These are phyloP conservation scores for Phytophthora pini DNA, from an alignment of 352 stramenopile species.

Conservation along the genomic window DNA sequence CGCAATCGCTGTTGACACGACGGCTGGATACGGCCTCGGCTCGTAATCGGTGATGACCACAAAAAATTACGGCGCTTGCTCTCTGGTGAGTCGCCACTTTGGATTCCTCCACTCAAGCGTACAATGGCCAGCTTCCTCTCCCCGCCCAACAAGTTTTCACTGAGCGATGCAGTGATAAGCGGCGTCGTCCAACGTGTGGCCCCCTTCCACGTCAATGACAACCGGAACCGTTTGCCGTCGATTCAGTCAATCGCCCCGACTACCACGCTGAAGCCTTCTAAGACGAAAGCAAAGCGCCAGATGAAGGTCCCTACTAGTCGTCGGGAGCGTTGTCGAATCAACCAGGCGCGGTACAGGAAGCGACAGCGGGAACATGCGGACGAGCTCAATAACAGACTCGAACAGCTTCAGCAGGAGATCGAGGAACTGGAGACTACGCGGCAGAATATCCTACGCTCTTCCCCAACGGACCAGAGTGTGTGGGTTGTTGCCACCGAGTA, in stretches of 20 bases:
- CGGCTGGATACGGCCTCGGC: not conserved
- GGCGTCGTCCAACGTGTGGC: conserved; percentile 6
- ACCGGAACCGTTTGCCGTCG: conserved; percentile 1
- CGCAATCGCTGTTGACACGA: too few relatives aligned
- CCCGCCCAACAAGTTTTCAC: conserved; percentile 3
- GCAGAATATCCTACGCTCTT: not conserved
- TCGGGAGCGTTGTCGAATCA: conserved; percentile 23
- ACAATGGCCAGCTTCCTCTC: conserved; percentile 19
- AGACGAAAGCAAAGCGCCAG: not conserved
- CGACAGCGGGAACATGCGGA: conserved; percentile 9
- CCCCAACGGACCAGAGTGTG: conserved; percentile 1
- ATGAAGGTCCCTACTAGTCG: conserved; percentile 8
- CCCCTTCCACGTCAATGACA: conserved; percentile 2
- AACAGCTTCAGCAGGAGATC: conserved; percentile 13
- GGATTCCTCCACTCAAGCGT: not conserved
- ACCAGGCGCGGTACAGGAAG: conserved; percentile 21
- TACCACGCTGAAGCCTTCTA: not conserved
- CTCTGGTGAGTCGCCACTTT: conserved; percentile 14
- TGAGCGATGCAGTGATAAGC: conserved; percentile 8
- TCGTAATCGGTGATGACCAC: conserved; percentile 12
- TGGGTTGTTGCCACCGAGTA: conserved; percentile 22
- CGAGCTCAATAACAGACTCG: not conserved
- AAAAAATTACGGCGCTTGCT: conserved; percentile 3
- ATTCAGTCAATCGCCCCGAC: not conserved
- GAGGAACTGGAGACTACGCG: conserved; percentile 4